A percentile compares a stretch with the other conserved stretches of the same genome.
Evolutionary conservation across 345 rosid species (phyloP).

Genomic region (Melaleuca alternifolia): DNA sequence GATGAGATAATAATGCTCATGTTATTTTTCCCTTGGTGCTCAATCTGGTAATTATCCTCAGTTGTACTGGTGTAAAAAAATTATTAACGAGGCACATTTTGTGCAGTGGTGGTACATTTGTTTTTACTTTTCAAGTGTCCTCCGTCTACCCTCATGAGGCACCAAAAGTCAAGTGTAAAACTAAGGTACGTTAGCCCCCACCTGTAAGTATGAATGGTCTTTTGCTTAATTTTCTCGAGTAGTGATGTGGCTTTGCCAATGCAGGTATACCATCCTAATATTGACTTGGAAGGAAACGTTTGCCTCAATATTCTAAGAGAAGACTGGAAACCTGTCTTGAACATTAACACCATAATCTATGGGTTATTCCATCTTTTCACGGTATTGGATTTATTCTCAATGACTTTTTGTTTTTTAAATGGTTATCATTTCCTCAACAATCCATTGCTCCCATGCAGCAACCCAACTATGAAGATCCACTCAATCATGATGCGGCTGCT

Average conservation of each 20-base stretch:
- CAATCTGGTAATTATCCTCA: neutral
- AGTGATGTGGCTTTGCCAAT: neutral
- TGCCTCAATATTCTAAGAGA: conserved; percentile 90
- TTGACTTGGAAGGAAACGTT: conserved; percentile 95
- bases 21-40: neutral
- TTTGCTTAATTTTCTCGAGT: neutral
- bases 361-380: conserved; percentile 93
- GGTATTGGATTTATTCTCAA: conserved; percentile 22
- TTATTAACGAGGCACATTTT: neutral
- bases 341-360: conserved; percentile 80
- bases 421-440: neutral
- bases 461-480: conserved; percentile 90
- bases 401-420: neutral
- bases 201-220: neutral
- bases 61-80: neutral
- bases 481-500: conserved; percentile 92
- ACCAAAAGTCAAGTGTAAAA: conserved; percentile 97
- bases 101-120: conserved; percentile 67
- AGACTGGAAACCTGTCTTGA: conserved; percentile 98
- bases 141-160: conserved; percentile 90
- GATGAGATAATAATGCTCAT: neutral
- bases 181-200: conserved; percentile 40
- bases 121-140: conserved; percentile 85
- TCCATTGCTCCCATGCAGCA: conserved; percentile 34
- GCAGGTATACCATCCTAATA: conserved; percentile 94